phyloP scores from a whole-genome alignment of 1,139 yeast genomes.

The Candida pseudoviswanathii region DNA sequence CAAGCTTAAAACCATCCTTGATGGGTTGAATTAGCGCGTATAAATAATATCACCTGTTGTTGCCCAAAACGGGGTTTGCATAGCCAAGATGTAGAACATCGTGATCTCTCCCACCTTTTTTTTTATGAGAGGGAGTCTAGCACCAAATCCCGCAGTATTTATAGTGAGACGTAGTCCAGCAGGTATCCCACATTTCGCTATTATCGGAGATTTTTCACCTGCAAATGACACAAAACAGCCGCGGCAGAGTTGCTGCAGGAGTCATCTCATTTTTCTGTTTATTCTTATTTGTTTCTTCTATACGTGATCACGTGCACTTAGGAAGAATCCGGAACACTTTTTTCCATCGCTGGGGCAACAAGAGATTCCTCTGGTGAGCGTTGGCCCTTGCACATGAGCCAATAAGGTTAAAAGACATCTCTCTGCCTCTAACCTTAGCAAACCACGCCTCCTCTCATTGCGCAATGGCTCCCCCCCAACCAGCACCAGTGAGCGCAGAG shows the following conservation, averaged over 20 bases:
- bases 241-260: too few relatives aligned
- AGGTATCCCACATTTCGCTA: conserved; percentile 1
- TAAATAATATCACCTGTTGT: neutral
- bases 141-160: conserved; percentile 2
- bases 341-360: neutral
- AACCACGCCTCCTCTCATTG: too few relatives aligned
- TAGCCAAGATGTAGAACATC: too few relatives aligned
- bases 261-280: neutral
- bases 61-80: neutral
- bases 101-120: neutral
- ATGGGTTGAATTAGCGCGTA: conserved; percentile 3
- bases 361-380: too few relatives aligned
- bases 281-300: too few relatives aligned
- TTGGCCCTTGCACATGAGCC: neutral
- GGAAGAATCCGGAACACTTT: neutral
- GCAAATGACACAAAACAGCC: conserved; percentile 2
- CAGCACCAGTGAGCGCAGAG: too few relatives aligned
- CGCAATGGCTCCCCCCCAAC: too few relatives aligned
- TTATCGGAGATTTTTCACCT: neutral
- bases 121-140: too few relatives aligned
- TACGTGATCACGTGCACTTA: neutral
- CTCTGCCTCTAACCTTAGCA: too few relatives aligned
- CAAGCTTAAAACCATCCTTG: conserved; percentile 4
- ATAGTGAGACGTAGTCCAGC: neutral
- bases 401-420: neutral